Base-by-base conservation (phyloP, 345 rosid species). In the Rhizophora apiculata region DNA sequence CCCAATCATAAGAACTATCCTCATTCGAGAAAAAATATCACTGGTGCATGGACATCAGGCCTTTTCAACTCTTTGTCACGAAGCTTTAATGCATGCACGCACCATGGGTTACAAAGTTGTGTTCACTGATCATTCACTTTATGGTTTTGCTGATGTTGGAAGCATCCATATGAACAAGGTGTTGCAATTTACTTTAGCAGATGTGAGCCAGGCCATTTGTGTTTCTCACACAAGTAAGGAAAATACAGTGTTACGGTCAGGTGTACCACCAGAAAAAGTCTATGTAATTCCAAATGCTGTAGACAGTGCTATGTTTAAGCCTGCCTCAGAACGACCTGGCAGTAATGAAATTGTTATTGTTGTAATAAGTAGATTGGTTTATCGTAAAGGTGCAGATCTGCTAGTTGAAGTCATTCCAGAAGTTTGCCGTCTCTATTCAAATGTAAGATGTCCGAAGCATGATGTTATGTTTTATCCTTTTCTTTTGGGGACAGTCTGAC, bases 91-190 rank as follows among this genome's bases (percentile, higher is more conserved):
- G 97, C 97, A 95, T 2, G 93, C 99, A 3, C 85, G 96, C 3
- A 92, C 93, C 0, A 92, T 89, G 96, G 96, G 97, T 1, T 92
- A 89, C 76, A 95, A 75, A 80, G 96, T 87, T 60, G 93, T 92
- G 6, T 95, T 95, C 58, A 92, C 99, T 5, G 97, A 95, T 80
- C 97, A 95, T 78, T 95, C 96, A 3, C 82, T 92, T 22, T 95
- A 94, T 31, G 97, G 97, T 60, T 95, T 92, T 76, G 84, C 99
- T 69, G 97, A 95, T 81, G 90, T 87, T 32, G 99, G 99, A 68
- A 95, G 96, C 78, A 90, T 92, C 73, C 93, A 95, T 76, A 95
- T 95, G 99, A 95, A 95, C 75, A 92, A 94, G 82, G 96, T 92
- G 7, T 79, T 92, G 79, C 96, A 92, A 78, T 95, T 92, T 67